Evolutionary conservation across 768 basidiomycete genomes (phyloP), one percentile per base, ranked within the genome.

Genomic region (Kwoniella europaea): DNA sequence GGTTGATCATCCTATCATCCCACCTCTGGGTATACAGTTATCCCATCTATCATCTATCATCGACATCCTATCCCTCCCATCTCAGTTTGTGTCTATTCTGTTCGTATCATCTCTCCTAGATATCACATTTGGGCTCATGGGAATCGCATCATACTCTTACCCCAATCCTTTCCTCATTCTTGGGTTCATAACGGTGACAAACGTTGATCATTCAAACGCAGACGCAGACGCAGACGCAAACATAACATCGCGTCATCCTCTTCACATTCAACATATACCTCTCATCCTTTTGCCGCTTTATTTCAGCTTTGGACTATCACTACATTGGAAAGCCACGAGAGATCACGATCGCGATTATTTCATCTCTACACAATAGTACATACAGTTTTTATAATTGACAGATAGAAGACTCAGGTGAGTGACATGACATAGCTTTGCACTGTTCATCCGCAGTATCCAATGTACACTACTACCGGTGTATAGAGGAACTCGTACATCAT

Each of bases 231-330:
- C 35, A 35, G 6, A 35, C 35, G 35, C 12, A 50, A 18, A 15
- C 46, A 50, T 50, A 55, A n/a, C 54, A 55, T 55, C 54, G 54
- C 54, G 54, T 55, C 54, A 55, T 24, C 54, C 54, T 52, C 24
- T 6, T 24, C 22, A 55, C 24, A n/a, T 22, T 24, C 20, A 12
- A 55, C 54, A 55, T 55, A 20, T 24, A 10, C 10, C 10, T n/a
- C n/a, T 16, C 10, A n/a, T 10, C 54, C 54, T 55, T 2, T 24
- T 22, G n/a, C 24, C 46, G 46, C 46, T 50, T 50, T 9, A 15
- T 50, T 16, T 18, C 12, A 4, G 6, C 18, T 18, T 50, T 4
- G 46, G 46, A 50, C 46, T 50, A 35, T 35, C 35, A 35, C 7
- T 35, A 35, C 35, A 35, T 35, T 35, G 35, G 35, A 35, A 35